A percentile compares a stretch with the other conserved stretches of the same genome.
phyloP scores from a whole-genome alignment of 768 basidiomycete species.

The Phanerodontia chrysosporium region DNA sequence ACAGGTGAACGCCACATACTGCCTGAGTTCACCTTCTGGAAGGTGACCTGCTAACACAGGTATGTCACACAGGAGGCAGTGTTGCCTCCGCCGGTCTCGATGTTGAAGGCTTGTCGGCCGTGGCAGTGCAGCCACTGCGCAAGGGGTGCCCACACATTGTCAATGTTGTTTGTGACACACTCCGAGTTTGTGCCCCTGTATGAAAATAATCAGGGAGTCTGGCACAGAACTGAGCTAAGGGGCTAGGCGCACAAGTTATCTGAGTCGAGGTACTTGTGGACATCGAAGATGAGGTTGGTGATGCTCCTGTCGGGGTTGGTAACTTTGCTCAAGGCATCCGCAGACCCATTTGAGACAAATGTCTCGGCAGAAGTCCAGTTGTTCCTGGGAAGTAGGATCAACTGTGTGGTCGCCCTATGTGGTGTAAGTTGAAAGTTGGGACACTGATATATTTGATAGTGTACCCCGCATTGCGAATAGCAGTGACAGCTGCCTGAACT shows the following conservation, averaged over 20 bases:
- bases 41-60: constrained; percentile 43
- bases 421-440: neutral
- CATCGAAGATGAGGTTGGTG: constrained; percentile 51
- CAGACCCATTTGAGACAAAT: constrained; percentile 49
- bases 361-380: constrained; percentile 51
- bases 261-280: constrained; percentile 58
- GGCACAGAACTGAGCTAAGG: neutral
- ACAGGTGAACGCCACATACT: constrained; percentile 24
- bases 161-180: constrained; percentile 54
- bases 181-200: constrained; percentile 36
- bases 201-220: neutral
- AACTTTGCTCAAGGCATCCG: constrained; percentile 41
- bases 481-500: constrained; percentile 58
- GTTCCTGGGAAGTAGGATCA: constrained; percentile 56
- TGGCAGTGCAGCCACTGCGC: constrained; percentile 45
- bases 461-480: constrained; percentile 52
- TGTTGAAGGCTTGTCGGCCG: constrained; percentile 51
- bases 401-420: constrained; percentile 45
- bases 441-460: neutral
- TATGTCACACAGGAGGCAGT: constrained; percentile 41
- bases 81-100: constrained; percentile 59
- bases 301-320: constrained; percentile 42
- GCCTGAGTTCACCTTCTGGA: constrained; percentile 44
- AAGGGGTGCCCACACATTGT: constrained; percentile 41
- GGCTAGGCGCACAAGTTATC: constrained; percentile 35